Evolutionary conservation across 192 early-diverging fungal genomes (phyloP).

Genomic region (Phlyctochytrium planicorne): DNA sequence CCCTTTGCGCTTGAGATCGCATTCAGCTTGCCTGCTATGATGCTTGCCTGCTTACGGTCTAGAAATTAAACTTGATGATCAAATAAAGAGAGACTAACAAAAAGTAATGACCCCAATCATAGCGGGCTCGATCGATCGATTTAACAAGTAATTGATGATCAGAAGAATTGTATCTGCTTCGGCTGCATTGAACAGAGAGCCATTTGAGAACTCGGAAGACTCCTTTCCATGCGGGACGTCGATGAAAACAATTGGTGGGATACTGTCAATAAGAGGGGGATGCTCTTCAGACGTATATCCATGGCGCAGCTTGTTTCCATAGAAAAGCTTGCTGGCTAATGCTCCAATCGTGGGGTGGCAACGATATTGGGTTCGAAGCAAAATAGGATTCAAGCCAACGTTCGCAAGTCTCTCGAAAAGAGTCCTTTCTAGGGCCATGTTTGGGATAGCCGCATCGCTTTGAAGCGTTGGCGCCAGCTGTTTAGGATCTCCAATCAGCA

Average conservation of each 20-base stretch:
- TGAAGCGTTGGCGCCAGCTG: constrained; percentile 83
- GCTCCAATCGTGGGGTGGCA: constrained; percentile 66
- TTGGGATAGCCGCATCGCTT: constrained; percentile 41
- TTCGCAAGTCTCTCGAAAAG: constrained; percentile 75
- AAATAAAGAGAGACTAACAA: constrained; percentile 50
- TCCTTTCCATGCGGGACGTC: constrained; percentile 54
- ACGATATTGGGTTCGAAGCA: constrained; percentile 73
- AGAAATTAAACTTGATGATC: constrained; percentile 11
- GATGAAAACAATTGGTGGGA: constrained; percentile 60
- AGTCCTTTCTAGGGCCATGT: constrained; percentile 73
- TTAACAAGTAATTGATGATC: constrained; percentile 40
- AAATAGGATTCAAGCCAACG: constrained; percentile 51
- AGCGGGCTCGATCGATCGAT: constrained; percentile 37
- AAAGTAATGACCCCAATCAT: constrained; percentile 70
- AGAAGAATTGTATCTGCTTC: constrained; percentile 51
- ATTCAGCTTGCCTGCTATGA: constrained; percentile 5
- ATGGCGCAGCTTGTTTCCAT: constrained; percentile 47
- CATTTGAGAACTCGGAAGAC: constrained; percentile 31
- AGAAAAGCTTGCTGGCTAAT: constrained; percentile 67
- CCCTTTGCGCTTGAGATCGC: constrained; percentile 9
- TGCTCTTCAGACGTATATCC: constrained; percentile 38
- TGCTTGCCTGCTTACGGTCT: constrained; percentile 19
- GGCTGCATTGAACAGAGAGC: constrained; percentile 52
- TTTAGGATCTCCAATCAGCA: constrained; percentile 86
- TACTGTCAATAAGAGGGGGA: constrained; percentile 40